Evolutionary conservation across 2,329 filamentous ascomycete genomes (phyloP).

Genomic region (Scytalidium sp.): DNA sequence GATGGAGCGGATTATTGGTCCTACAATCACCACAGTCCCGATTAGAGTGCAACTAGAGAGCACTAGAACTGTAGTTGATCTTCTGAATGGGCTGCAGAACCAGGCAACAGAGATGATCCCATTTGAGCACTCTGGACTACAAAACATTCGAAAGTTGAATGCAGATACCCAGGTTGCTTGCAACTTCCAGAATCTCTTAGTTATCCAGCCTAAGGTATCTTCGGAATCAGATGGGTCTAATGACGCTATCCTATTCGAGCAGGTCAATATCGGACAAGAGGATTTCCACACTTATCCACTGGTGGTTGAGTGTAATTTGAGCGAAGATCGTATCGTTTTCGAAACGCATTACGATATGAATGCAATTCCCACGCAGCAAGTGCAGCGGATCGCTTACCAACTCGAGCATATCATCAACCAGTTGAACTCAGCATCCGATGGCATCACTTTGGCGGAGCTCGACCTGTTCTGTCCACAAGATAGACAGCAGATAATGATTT

Average conservation of each 20-base stretch:
- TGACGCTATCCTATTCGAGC: too few relatives aligned
- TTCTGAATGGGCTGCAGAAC: constrained; percentile 8
- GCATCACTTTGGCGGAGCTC: background rate
- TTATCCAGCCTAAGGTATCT: constrained; percentile 17
- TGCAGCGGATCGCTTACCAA: constrained; percentile 1
- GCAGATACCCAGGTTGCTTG: constrained; percentile 11
- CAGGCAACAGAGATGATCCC: constrained; percentile 44
- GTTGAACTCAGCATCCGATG: too few relatives aligned
- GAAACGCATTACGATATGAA: background rate
- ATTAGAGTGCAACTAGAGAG: constrained; percentile 24
- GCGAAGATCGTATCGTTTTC: background rate
- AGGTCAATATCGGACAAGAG: too few relatives aligned
- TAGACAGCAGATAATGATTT: background rate
- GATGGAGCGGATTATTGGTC: constrained; percentile 38
- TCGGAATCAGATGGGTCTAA: too few relatives aligned
- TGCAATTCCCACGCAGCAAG: background rate
- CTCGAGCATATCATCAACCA: constrained; percentile 5
- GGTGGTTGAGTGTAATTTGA: too few relatives aligned
- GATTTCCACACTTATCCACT: constrained; percentile 3
- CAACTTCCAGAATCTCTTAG: constrained; percentile 18
- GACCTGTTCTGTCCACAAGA: constrained; percentile 1
- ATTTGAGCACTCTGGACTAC: constrained; percentile 42
- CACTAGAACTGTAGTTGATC: too few relatives aligned
- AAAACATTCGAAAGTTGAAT: constrained; percentile 14
- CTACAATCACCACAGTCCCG: constrained; percentile 39